These are phyloP conservation scores for Catharanthus roseus DNA, from an alignment of 257 asterid genomes.

Conservation along the genomic window DNA sequence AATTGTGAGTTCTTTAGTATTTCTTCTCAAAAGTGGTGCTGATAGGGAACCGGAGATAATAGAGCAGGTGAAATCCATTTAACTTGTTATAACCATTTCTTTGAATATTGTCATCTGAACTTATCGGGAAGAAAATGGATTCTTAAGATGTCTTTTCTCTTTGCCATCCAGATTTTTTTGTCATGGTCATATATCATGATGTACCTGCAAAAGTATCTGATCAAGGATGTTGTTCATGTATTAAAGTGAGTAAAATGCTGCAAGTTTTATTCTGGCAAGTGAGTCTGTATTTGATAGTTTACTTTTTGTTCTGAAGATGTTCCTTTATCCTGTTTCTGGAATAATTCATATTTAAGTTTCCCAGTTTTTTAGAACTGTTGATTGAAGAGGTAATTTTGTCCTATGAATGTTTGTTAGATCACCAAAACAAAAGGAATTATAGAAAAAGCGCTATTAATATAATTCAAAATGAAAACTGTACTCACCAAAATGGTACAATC, in stretches of 20 bases:
- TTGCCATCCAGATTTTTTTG: conserved; percentile 86
- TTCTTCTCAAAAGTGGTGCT: conserved; percentile 77
- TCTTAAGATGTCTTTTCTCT: conserved; percentile 21
- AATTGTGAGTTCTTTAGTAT: conserved; percentile 49
- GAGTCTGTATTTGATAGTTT: not conserved
- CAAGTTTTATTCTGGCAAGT: conserved; percentile 4
- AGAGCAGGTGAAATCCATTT: conserved; percentile 55
- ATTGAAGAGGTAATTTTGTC: too few relatives aligned
- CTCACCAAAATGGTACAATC: not conserved
- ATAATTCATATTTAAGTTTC: not conserved
- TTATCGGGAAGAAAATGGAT: conserved; percentile 8
- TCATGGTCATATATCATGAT: conserved; percentile 80
- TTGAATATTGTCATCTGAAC: conserved; percentile 6
- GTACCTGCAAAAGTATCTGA: conserved; percentile 77
- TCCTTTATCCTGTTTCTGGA: not conserved
- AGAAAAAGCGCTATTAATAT: not conserved
- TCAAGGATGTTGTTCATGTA: conserved; percentile 44
- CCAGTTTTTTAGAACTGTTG: too few relatives aligned
- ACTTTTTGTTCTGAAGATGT: not conserved
- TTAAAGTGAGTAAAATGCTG: conserved; percentile 48
- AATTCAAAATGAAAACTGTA: not conserved
- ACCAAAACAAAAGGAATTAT: not conserved
- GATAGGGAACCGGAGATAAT: conserved; percentile 88
- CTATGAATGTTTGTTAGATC: too few relatives aligned
- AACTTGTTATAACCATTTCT: conserved; percentile 6